These are phyloP conservation scores for Yamagishiella unicocca DNA, from an alignment of 139 green algal species.

Conservation along the genomic window DNA sequence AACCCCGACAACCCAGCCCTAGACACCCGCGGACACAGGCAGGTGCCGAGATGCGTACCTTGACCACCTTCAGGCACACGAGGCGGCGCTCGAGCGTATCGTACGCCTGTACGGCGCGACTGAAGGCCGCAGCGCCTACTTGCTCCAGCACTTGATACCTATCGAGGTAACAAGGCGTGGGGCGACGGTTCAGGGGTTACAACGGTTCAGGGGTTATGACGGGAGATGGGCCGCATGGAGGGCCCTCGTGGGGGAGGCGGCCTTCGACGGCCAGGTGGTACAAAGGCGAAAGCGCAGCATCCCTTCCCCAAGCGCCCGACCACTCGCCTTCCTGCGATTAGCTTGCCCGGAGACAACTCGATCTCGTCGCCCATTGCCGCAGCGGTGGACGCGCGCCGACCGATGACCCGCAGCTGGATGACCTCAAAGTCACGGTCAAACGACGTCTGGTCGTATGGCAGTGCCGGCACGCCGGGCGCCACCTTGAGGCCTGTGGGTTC, in stretches of 20 bases:
- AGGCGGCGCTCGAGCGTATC: constrained; percentile 84
- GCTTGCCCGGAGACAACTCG: constrained; percentile 31
- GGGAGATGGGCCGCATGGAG: too few relatives aligned
- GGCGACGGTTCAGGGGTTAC: too few relatives aligned
- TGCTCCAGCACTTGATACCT: constrained; percentile 84
- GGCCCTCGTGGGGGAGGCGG: too few relatives aligned
- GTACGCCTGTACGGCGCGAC: constrained; percentile 90
- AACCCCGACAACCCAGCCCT: too few relatives aligned
- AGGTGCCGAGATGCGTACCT: constrained; percentile 57
- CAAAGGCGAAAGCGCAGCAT: too few relatives aligned
- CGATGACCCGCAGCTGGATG: constrained; percentile 80
- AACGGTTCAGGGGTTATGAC: too few relatives aligned
- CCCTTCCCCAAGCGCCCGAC: too few relatives aligned
- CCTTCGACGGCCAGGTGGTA: too few relatives aligned
- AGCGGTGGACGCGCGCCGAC: constrained; percentile 72
- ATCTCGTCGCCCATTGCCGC: constrained; percentile 47
- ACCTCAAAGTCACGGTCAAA: constrained; percentile 76
- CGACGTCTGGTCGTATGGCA: constrained; percentile 53
- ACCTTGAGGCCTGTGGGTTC: constrained; percentile 11
- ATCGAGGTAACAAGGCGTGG: too few relatives aligned
- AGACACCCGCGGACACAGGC: too few relatives aligned
- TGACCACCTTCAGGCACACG: constrained; percentile 97
- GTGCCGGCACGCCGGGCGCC: constrained; percentile 11
- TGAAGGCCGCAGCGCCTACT: constrained; percentile 93
- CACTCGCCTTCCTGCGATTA: constrained; percentile 92